phyloP scores from a whole-genome alignment of 352 stramenopile genomes.

The Phytophthora foliorum region DNA sequence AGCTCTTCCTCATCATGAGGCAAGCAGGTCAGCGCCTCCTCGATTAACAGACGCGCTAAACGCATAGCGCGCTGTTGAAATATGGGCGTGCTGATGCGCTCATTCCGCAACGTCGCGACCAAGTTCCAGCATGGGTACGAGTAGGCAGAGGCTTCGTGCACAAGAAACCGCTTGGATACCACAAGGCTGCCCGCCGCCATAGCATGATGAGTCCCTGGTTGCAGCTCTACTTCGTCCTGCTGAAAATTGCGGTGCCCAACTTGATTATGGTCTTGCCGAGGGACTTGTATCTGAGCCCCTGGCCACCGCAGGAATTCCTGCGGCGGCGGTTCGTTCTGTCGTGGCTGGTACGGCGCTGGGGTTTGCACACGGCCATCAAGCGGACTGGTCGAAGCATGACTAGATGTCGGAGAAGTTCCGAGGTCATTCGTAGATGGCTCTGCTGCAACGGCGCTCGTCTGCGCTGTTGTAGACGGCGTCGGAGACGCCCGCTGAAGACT shows the following conservation, averaged over 20 bases:
- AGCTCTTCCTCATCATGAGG: conserved; percentile 31
- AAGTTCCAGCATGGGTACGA: conserved; percentile 41
- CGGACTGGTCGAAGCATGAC: background rate
- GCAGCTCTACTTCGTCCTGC: background rate
- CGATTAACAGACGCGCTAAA: conserved; percentile 38
- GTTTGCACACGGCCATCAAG: background rate
- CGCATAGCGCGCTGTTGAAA: conserved; percentile 35
- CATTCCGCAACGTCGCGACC: conserved; percentile 31
- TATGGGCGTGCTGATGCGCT: conserved; percentile 8
- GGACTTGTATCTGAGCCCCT: background rate
- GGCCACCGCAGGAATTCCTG: background rate
- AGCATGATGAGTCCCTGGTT: background rate
- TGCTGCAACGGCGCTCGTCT: background rate
- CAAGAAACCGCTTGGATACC: conserved; percentile 28
- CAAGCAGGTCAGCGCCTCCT: conserved; percentile 42
- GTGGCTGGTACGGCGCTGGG: background rate
- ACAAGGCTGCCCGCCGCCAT: background rate
- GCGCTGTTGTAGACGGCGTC: background rate
- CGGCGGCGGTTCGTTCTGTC: background rate
- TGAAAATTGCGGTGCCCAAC: background rate
- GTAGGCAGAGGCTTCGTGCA: conserved; percentile 37
- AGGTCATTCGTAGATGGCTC: background rate
- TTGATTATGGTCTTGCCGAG: conserved; percentile 1
- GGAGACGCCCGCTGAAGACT: background rate
- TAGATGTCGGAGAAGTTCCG: background rate